These are phyloP conservation scores for Hanseniaspora mollemarum DNA, from an alignment of 805 yeast genomes.

Conservation along the genomic window DNA sequence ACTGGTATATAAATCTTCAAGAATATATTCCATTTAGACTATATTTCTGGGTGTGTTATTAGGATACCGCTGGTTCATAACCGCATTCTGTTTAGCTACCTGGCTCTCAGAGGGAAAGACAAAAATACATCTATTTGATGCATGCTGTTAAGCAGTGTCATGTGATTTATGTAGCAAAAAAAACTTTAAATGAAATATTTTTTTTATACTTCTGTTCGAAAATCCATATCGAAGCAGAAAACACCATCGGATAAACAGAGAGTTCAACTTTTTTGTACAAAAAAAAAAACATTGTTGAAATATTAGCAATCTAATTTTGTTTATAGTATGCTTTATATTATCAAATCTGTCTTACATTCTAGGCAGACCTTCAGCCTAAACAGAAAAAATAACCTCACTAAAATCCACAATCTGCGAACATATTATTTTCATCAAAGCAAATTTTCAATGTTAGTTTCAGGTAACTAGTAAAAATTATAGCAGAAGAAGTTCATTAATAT, in stretches of 20 bases:
- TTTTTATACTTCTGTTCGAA: too few relatives aligned
- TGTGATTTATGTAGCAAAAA: background rate
- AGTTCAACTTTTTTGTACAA: background rate
- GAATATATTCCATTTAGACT: slow-evolving; percentile 3
- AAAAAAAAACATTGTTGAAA: too few relatives aligned
- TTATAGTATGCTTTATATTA: background rate
- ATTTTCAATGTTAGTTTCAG: too few relatives aligned
- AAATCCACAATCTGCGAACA: background rate
- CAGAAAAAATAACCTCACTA: background rate
- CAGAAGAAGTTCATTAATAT: too few relatives aligned
- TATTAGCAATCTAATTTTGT: background rate
- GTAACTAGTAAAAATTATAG: too few relatives aligned
- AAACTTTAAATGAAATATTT: too few relatives aligned
- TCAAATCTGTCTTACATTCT: background rate
- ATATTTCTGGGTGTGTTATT: background rate
- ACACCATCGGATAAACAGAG: too few relatives aligned
- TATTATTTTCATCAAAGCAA: background rate
- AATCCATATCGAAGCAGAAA: too few relatives aligned
- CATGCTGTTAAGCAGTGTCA: background rate
- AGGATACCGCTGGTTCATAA: background rate
- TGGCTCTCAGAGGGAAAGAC: too few relatives aligned
- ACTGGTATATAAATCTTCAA: slow-evolving; percentile 11
- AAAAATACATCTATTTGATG: too few relatives aligned
- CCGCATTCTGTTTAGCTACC: too few relatives aligned
- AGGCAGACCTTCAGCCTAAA: background rate